phyloP scores from a whole-genome alignment of 2,329 filamentous ascomycete species.

The Monilinia aucupariae region DNA sequence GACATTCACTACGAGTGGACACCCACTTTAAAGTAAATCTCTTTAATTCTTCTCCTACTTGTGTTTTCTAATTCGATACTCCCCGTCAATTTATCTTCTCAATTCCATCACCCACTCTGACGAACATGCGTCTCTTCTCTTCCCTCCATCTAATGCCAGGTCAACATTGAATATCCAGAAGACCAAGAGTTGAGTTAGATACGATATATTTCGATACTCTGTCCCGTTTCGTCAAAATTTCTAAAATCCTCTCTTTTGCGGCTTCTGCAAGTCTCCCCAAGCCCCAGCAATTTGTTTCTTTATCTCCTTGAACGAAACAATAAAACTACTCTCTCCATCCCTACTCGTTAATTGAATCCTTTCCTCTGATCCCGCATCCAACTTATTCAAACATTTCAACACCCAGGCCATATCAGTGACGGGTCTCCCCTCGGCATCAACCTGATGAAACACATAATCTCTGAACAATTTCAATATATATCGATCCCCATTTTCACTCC shows the following conservation, averaged over 20 bases:
- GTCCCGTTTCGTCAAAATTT: neutral
- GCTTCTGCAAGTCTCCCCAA: constrained; percentile 49
- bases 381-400: constrained; percentile 78
- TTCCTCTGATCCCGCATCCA: constrained; percentile 86
- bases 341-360: constrained; percentile 78
- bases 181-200: neutral
- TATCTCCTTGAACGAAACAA: constrained; percentile 86
- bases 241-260: constrained; percentile 13
- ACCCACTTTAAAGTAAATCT: neutral
- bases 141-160: neutral
- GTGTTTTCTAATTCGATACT: neutral
- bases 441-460: constrained; percentile 96
- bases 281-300: constrained; percentile 57
- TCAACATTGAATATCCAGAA: neutral
- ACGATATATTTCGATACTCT: neutral
- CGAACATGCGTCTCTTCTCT: neutral
- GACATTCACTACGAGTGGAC: neutral
- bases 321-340: constrained; percentile 83
- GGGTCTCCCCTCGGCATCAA: constrained; percentile 76
- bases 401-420: constrained; percentile 86
- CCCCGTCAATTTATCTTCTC: neutral
- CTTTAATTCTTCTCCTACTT: constrained; percentile 1
- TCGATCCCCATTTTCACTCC: constrained; percentile 88
- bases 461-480: constrained; percentile 93
- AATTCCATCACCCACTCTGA: neutral